These are phyloP conservation scores for Gyrodon lividus DNA, from an alignment of 768 basidiomycete genomes.

Conservation along the genomic window DNA sequence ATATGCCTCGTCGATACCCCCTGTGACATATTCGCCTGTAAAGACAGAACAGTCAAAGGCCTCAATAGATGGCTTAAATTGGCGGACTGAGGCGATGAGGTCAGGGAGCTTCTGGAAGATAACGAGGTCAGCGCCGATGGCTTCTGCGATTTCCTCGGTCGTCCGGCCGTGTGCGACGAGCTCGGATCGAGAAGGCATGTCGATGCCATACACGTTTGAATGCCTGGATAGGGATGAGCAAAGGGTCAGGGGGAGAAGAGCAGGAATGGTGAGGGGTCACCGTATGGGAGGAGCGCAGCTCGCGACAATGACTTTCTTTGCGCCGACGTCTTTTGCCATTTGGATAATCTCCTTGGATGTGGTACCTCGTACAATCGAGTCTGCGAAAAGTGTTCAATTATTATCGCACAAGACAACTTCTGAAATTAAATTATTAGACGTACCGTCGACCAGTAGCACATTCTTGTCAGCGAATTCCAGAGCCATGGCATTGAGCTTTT, in stretches of 20 bases:
- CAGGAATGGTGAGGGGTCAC: constrained; percentile 34
- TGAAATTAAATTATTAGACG: constrained; percentile 17
- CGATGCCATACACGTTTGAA: constrained; percentile 98
- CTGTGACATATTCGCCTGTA: constrained; percentile 95
- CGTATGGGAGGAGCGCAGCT: constrained; percentile 97
- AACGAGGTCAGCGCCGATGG: constrained; percentile 92
- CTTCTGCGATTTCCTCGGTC: constrained; percentile 65
- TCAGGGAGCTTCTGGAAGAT: constrained; percentile 94
- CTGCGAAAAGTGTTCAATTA: constrained; percentile 38
- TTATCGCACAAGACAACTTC: neutral
- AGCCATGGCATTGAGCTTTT: constrained; percentile 98
- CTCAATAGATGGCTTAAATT: constrained; percentile 74
- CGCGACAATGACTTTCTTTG: constrained; percentile 92
- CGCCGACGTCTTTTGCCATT: constrained; percentile 99
- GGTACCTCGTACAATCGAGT: constrained; percentile 97
- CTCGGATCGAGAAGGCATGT: constrained; percentile 96
- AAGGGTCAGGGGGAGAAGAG: constrained; percentile 2
- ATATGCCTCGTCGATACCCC: constrained; percentile 84
- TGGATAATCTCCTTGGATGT: constrained; percentile 98
- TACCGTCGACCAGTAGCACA: constrained; percentile 94
- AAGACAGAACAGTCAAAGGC: constrained; percentile 97
- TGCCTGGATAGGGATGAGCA: constrained; percentile 42
- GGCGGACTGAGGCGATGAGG: constrained; percentile 80
- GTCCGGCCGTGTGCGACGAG: constrained; percentile 84
- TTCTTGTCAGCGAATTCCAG: constrained; percentile 91